These are phyloP conservation scores for Pilasporangium apinafurcum DNA, from an alignment of 352 stramenopile genomes.

Conservation along the genomic window DNA sequence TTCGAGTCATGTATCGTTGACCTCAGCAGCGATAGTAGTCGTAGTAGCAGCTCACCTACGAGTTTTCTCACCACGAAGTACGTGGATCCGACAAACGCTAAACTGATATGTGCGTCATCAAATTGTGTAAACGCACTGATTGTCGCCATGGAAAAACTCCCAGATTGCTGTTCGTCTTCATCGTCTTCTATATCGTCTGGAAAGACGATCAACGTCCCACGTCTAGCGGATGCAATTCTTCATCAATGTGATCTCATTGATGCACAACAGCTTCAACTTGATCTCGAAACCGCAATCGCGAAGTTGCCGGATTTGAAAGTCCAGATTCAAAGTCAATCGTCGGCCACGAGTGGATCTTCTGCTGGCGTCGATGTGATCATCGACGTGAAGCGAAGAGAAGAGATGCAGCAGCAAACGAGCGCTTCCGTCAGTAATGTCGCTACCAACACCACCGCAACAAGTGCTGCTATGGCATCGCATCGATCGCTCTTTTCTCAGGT, in stretches of 20 bases:
- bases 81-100: slow-evolving; percentile 1
- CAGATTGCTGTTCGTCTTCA: slow-evolving; percentile 12
- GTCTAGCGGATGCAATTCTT: slow-evolving; percentile 15
- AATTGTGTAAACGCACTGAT: slow-evolving; percentile 14
- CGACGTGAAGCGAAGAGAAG: slow-evolving; percentile 35
- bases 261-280: slow-evolving; percentile 5
- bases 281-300: slow-evolving; percentile 11
- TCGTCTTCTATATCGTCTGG: neutral
- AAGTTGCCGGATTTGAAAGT: slow-evolving; percentile 18
- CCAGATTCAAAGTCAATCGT: slow-evolving; percentile 13
- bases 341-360: neutral
- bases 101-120: slow-evolving; percentile 8
- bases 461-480: neutral
- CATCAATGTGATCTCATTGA: slow-evolving; percentile 16
- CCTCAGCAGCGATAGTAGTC: slow-evolving; percentile 3
- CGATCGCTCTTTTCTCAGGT: too few species aligned
- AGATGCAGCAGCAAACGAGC: slow-evolving; percentile 18
- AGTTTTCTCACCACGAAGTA: slow-evolving; percentile 11
- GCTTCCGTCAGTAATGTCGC: too few species aligned
- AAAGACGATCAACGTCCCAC: slow-evolving; percentile 10
- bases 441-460: neutral
- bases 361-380: slow-evolving; percentile 29
- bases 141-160: slow-evolving; percentile 16
- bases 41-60: neutral
- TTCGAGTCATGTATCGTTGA: slow-evolving; percentile 7